These are phyloP conservation scores for Rhizopogon vinicolor DNA, from an alignment of 768 basidiomycete genomes.

Conservation along the genomic window DNA sequence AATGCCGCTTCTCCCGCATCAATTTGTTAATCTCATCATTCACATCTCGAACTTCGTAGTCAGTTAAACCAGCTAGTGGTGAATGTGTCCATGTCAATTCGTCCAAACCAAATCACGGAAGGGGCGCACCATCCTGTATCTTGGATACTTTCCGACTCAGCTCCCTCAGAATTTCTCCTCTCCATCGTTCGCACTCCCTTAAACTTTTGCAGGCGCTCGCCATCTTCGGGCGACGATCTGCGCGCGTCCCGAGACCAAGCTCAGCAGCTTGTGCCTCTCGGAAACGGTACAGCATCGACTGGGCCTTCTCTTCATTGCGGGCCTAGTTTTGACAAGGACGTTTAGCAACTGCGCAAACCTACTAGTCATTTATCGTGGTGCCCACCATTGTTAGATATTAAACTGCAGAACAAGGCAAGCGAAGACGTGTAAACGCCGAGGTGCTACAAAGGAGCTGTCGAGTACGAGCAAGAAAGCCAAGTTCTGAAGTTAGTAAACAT, in stretches of 20 bases:
- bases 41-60: conserved; percentile 88
- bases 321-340: conserved; percentile 44
- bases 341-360: not conserved
- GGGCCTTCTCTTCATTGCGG: conserved; percentile 97
- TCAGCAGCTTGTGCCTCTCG: conserved; percentile 95
- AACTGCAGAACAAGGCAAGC: not conserved
- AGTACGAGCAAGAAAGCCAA: no score
- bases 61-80: conserved; percentile 75
- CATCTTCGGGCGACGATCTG: conserved; percentile 87
- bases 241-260: conserved; percentile 83
- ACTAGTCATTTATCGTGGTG: not conserved
- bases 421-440: not conserved
- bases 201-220: conserved; percentile 89
- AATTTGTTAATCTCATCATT: conserved; percentile 98
- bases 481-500: no score
- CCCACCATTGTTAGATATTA: not conserved
- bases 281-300: conserved; percentile 93
- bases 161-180: conserved; percentile 92
- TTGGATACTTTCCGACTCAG: conserved; percentile 96
- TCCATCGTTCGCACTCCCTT: conserved; percentile 91
- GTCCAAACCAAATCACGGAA: not conserved
- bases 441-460: no score
- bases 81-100: not conserved
- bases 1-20: conserved; percentile 92
- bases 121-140: conserved; percentile 83